Evolutionary conservation across 306 rosid genomes (phyloP), one percentile per base, ranked within the genome.

Genomic region (Lathyrus tuberosus): DNA sequence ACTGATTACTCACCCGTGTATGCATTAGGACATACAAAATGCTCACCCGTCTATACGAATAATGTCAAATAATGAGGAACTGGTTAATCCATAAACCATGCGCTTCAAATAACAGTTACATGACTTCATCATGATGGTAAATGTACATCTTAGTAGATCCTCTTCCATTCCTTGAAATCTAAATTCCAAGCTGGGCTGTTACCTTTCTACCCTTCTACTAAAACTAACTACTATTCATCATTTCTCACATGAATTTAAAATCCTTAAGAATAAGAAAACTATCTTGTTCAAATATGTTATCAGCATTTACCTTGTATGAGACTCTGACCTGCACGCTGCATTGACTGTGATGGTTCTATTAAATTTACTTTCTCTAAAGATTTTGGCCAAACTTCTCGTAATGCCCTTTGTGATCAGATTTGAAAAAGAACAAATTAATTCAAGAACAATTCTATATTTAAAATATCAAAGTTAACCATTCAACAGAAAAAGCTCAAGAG

Each of bases 291-390:
- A 42, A 62, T 16, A 64, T 60, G 10, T 37, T 58, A 56, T 33
- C 58, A 52, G 12, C 58, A 60, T 64, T 40, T 79, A 93, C 98
- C 97, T 84, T 86, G 96, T 70, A 88, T 83, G 56, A 93, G 89
- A 59, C 89, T 82, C 65, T 78, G 94, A 43, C 98, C 92, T 41
- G 94, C 90, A 31, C 90, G 94, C 81, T 90, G 97, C 98, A 88
- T 93, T 42, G 97, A 88, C 63, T 93, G 98, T 43, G 97, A 93
- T 74, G 97, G 96, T 76, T 90, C 98, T 59, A 88, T 84, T 83
- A 91, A 52, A 75, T 89, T 94, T 65, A 88, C 85, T 78, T 85
- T 89, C 78, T 87, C 80, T 71, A 91, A 71, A 44, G 97, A 84
- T 52, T 83, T 62, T 28, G 99, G 99, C 99, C 97, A 94, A 52